Evolutionary conservation across 2,329 filamentous ascomycete genomes (phyloP).

Genomic region (Penicillium sumatraense): DNA sequence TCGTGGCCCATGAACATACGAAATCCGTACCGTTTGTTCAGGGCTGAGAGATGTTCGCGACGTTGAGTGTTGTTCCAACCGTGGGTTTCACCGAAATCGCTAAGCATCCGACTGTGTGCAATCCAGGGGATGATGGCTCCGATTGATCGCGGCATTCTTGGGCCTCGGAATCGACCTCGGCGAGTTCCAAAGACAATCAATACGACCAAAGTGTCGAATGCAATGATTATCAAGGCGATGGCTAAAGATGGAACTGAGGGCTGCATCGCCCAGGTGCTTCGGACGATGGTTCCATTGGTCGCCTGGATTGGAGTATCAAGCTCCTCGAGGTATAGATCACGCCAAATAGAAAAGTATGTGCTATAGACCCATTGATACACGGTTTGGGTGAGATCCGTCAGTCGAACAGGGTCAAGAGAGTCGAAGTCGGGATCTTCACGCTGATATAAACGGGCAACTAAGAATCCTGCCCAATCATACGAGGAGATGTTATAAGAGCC

Average conservation of each 20-base stretch:
- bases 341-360: conserved; percentile 42
- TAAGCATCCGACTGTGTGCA: conserved; percentile 38
- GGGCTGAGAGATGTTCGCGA: conserved; percentile 27
- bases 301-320: conserved; percentile 24
- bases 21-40: conserved; percentile 39
- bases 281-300: conserved; percentile 32
- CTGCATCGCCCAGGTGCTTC: conserved; percentile 37
- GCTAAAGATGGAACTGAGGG: conserved; percentile 34
- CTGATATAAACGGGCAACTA: conserved; percentile 38
- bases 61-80: conserved; percentile 33
- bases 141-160: conserved; percentile 39
- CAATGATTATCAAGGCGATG: conserved; percentile 35
- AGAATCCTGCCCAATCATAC: conserved; percentile 42
- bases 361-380: conserved; percentile 43
- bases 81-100: conserved; percentile 36
- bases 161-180: conserved; percentile 37
- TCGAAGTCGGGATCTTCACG: conserved; percentile 29
- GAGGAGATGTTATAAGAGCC: conserved; percentile 34
- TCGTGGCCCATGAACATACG: conserved; percentile 36
- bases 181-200: conserved; percentile 39
- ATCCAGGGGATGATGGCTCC: conserved; percentile 40
- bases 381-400: conserved; percentile 31
- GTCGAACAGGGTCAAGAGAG: conserved; percentile 23
- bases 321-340: conserved; percentile 35
- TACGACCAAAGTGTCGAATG: conserved; percentile 37